Base-by-base conservation (phyloP, 805 yeast genomes). In the Barnettozyma sucrosica region DNA sequence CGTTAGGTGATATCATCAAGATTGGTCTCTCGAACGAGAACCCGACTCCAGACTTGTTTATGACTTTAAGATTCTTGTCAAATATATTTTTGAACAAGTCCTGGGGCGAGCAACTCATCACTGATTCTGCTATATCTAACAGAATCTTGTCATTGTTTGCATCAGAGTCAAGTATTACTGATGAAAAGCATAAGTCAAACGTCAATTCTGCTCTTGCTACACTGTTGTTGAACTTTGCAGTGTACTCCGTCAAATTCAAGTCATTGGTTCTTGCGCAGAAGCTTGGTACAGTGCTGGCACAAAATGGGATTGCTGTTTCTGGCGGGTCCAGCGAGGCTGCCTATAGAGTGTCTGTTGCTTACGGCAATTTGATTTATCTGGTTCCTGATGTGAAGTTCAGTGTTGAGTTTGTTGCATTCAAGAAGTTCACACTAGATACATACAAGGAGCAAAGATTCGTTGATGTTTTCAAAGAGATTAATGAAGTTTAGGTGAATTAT, bases 341-440 rank as follows among this genome's bases (percentile, higher is more conserved):
- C 0, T 87, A 86, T 62, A 72, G 96, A 58, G 54, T 81, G 20
- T 52, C 75, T 10, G 70, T 86, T 23, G 81, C 85, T 0, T 73
- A 71, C 48, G 95, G 93, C 3, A 85, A 87, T 41, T 52, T 81
- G 33, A 56, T 74, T 18, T 61, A 64, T 5, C 53, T 66, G 2
- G 69, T 68, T 34, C 57, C 62, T 1, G n/a, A n/a, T n/a, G n/a
- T n/a, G n/a, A n/a, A n/a, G n/a, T n/a, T n/a, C n/a, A n/a, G n/a
- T n/a, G n/a, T n/a, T n/a, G n/a, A n/a, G n/a, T n/a, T n/a, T n/a
- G n/a, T n/a, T n/a, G n/a, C 26, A 5, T 55, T 60, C 49, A 53
- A 52, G 42, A 26, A 26, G 30, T 26, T 26, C 13, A 26, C 30
- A 7, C 30, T 26, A 13, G 30, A 13, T 26, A 13, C 13, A 26